Percentiles rank a stretch among this genome's conserved stretches.
Evolutionary conservation across 2,329 filamentous ascomycete species (phyloP).

Genomic region (Venturia carpophila): DNA sequence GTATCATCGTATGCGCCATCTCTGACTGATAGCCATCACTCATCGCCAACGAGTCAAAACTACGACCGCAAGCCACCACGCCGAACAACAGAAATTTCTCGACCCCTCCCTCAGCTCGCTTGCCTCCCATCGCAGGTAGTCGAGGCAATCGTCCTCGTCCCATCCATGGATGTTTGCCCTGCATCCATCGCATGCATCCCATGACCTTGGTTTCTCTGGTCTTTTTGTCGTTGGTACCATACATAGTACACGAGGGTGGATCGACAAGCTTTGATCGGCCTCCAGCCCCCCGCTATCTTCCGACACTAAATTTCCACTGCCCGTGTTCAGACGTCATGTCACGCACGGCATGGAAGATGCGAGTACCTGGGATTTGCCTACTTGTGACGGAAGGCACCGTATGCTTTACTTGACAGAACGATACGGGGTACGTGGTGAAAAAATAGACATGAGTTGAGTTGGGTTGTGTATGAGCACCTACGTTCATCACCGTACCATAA

Average conservation of each 20-base stretch:
- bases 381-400: neutral
- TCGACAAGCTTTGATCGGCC: conserved; percentile 8
- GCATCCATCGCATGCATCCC: neutral
- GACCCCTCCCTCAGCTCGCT: neutral
- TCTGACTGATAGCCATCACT: conserved; percentile 5
- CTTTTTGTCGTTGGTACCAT: neutral
- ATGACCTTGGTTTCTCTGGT: neutral
- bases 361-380: neutral
- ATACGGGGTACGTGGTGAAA: too few species aligned
- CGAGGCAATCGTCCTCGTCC: neutral
- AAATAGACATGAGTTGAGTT: too few species aligned
- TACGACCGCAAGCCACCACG: neutral
- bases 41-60: conserved; percentile 1
- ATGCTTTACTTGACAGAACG: too few species aligned
- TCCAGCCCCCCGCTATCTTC: neutral
- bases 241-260: neutral
- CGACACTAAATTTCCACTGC: neutral
- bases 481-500: too few species aligned
- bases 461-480: too few species aligned
- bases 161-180: neutral
- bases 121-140: neutral
- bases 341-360: neutral
- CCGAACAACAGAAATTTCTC: neutral
- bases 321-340: neutral
- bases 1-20: neutral